Evolutionary conservation across 495 filamentous ascomycete species (phyloP).

Genomic region (Daldinia decipiens): DNA sequence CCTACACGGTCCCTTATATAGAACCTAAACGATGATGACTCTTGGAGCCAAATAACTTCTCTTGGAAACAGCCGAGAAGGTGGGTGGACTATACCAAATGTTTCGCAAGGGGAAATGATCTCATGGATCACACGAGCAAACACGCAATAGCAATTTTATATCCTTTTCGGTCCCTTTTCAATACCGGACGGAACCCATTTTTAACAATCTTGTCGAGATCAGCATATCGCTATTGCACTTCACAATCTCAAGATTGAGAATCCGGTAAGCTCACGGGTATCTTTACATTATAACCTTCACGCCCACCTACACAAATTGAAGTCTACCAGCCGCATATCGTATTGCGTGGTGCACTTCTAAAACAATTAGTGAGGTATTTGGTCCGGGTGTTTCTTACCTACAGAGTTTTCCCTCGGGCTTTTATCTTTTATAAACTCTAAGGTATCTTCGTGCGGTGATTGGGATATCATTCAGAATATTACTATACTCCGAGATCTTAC

Average conservation of each 20-base stretch:
- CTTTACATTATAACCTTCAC: not conserved
- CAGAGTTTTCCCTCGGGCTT: too few relatives aligned
- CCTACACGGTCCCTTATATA: not conserved
- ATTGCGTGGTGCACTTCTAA: too few relatives aligned
- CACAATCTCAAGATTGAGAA: not conserved
- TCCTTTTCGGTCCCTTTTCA: constrained; percentile 1
- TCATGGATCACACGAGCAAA: constrained; percentile 34
- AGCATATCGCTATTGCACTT: not conserved
- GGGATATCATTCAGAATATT: too few relatives aligned
- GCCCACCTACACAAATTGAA: not conserved
- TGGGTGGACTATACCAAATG: not conserved
- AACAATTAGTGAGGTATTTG: too few relatives aligned
- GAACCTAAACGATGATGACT: not conserved
- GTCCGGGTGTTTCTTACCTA: too few relatives aligned
- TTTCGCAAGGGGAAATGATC: constrained; percentile 11
- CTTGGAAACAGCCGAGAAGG: constrained; percentile 3
- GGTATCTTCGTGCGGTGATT: too few relatives aligned
- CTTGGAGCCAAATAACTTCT: not conserved
- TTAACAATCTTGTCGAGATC: not conserved
- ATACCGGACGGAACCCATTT: not conserved
- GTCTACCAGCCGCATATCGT: not conserved
- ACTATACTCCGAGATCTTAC: too few relatives aligned
- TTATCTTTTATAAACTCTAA: too few relatives aligned
- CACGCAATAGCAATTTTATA: constrained; percentile 14
- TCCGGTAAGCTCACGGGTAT: not conserved